A percentile compares a stretch with the other conserved stretches of the same genome.
These are phyloP conservation scores for Pelargonium fulgidum DNA, from an alignment of 441 rosid species.

Conservation along the genomic window DNA sequence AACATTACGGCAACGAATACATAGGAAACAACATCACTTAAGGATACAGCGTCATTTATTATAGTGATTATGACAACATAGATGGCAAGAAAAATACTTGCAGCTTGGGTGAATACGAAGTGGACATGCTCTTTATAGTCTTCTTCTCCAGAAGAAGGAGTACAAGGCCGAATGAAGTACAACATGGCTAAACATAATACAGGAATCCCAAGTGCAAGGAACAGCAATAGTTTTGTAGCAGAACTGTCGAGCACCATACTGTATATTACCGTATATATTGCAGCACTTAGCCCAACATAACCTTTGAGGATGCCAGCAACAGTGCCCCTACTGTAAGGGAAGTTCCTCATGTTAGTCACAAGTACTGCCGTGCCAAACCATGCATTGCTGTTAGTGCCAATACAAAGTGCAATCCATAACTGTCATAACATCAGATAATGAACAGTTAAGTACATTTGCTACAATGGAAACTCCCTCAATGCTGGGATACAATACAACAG, in stretches of 20 bases:
- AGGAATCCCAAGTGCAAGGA: constrained; percentile 73
- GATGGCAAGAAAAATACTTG: constrained; percentile 58
- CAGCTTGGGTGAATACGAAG: constrained; percentile 60
- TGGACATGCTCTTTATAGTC: constrained; percentile 73
- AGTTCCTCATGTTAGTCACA: constrained; percentile 97
- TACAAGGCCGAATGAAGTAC: constrained; percentile 73
- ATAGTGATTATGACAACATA: constrained; percentile 57
- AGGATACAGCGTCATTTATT: constrained; percentile 34
- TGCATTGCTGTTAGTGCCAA: constrained; percentile 77
- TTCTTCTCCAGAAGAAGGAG: constrained; percentile 67
- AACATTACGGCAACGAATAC: constrained; percentile 51
- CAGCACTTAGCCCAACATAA: constrained; percentile 73
- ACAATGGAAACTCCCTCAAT: not conserved
- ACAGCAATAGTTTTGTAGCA: constrained; percentile 48
- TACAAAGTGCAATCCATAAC: constrained; percentile 69
- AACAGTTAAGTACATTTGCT: not conserved
- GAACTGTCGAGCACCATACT: constrained; percentile 51
- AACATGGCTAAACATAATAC: constrained; percentile 52
- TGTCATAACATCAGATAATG: constrained; percentile 28
- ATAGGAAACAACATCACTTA: constrained; percentile 39
- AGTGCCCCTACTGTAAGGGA: constrained; percentile 81
- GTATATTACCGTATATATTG: constrained; percentile 69
- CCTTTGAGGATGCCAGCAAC: constrained; percentile 95
- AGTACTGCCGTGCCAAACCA: constrained; percentile 93
- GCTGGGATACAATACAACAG: not conserved